Base-by-base conservation (phyloP, 352 stramenopile genomes). In the Pythium vanterpoolii region DNA sequence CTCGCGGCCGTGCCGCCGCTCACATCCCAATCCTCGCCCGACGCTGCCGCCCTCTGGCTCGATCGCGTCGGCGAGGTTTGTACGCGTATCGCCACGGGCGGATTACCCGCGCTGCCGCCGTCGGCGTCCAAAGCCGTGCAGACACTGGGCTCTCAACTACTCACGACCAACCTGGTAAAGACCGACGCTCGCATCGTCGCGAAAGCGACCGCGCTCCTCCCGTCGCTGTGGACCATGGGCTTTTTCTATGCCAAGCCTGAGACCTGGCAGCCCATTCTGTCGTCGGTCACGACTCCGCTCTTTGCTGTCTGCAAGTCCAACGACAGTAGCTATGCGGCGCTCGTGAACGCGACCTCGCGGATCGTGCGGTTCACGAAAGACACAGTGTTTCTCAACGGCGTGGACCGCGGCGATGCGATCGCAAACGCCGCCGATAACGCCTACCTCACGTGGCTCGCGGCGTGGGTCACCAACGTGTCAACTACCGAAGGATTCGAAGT, bases 281-380 rank as follows among this genome's bases (percentile, higher is more conserved):
- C 63, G 8, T 28, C 46, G 10, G 51, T 84, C 26, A 80, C 68
- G 61, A 62, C 11, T 33, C 53, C 70, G 19, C 27, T 72, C 10
- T 56, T 73, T 6, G 53, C 33, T n/a, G 30, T 56, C 9, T 69
- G 70, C 42, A 83, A 86, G 56, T 8, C 45, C 42, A 18, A 44
- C 6, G 14, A 40, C 0, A 40, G 49, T 42, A 18, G 64, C 31
- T 83, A 85, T 30, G 63, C 74, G 27, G 53, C 62, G 1, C 70
- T 77, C 27, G 53, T 86, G 21, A 84, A 86, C 48, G 68, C 72
- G 4, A 86, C 78, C 14, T 69, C 78, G 54, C 72, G 72, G 3
- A 71, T 83, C 24, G 71, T 86, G 39, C 78, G 78, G 27, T 88
- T 88, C 68, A 88, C 72, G n/a, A 88, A 88, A 58, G 76, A 88